Evolutionary conservation across 2,329 filamentous ascomycete genomes (phyloP), one percentile per base, ranked within the genome.

Genomic region (Aureobasidium subglaciale): DNA sequence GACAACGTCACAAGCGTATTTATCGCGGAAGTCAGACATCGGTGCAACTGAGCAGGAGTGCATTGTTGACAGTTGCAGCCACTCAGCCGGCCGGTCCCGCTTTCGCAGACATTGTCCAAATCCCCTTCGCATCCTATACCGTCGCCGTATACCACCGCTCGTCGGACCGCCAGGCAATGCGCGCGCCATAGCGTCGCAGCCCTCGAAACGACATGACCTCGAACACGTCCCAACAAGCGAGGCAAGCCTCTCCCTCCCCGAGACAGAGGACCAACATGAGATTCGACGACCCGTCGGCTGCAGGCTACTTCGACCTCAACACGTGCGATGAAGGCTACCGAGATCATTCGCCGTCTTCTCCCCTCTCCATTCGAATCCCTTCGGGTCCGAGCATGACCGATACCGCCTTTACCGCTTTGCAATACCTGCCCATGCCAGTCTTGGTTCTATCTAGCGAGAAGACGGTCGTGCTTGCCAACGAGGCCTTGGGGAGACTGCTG

Each of bases 341-440:
- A 24, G 40, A 57, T 41, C 48, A 52, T 22, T 60, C 59, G 25
- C 56, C 59, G 2, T 34, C 49, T 2, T 57, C 56, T 15, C 55
- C 67, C 7, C 56, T 70, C 35, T 65, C 64, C 15, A 70, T 70
- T 29, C 59, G 60, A 18, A 66, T 70, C 5, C 68, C 68, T 15
- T 67, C 67, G 13, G 48, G 55, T 4, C 65, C 64, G 43, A 55
- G 58, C 18, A 63, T 64, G 35, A 59, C 66, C n/a, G 66, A 67
- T 41, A 67, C 70, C 49, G 83, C 85, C 20, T 82, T 88, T 58
- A 80, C 83, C 1, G 83, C 86, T 5, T 73, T 91, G 70, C 85
- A 88, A 64, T 89, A 87, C 64, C 74, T 91, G 5, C 88, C 87
- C 0, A 81, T 88, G 43, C 87, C 87, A 0, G 68, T 88, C 4